phyloP scores from a whole-genome alignment of 139 green algal species.

The Desmodesmus armatus region DNA sequence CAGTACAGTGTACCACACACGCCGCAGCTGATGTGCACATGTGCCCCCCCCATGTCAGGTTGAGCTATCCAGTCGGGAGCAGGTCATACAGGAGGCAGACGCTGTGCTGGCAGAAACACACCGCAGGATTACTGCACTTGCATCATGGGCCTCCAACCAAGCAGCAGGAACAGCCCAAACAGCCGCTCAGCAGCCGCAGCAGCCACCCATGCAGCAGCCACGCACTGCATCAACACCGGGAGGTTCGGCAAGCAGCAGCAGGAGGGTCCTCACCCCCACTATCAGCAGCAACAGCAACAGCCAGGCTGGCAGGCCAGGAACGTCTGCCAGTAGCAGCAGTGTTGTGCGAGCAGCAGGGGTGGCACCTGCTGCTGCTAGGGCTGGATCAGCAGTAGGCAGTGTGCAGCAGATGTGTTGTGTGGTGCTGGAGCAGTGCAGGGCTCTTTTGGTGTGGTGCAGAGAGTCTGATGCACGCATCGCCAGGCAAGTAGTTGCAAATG shows the following conservation, averaged over 20 bases:
- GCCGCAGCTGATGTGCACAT: background rate
- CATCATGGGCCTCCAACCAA: background rate
- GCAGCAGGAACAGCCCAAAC: background rate
- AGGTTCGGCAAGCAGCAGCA: background rate
- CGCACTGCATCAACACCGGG: background rate
- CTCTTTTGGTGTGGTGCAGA: background rate
- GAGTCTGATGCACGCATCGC: background rate
- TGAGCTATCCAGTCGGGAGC: conserved; percentile 25
- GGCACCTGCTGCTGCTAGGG: background rate
- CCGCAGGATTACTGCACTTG: background rate
- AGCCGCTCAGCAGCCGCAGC: background rate
- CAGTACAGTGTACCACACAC: too few species aligned
- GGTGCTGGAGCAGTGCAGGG: background rate
- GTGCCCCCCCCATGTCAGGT: background rate
- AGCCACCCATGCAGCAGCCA: background rate
- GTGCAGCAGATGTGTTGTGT: too few species aligned
- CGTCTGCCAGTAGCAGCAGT: background rate
- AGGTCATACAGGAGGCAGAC: conserved; percentile 21
- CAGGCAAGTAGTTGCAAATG: background rate
- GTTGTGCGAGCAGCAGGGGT: background rate
- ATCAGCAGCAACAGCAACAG: background rate
- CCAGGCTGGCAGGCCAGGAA: too few species aligned
- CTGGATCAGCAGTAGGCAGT: too few species aligned
- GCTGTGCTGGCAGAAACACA: conserved; percentile 25
- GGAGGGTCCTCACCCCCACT: background rate